A percentile compares a stretch with the other conserved stretches of the same genome.
phyloP scores from a whole-genome alignment of 768 basidiomycete species.

The Kwoniella europaea region DNA sequence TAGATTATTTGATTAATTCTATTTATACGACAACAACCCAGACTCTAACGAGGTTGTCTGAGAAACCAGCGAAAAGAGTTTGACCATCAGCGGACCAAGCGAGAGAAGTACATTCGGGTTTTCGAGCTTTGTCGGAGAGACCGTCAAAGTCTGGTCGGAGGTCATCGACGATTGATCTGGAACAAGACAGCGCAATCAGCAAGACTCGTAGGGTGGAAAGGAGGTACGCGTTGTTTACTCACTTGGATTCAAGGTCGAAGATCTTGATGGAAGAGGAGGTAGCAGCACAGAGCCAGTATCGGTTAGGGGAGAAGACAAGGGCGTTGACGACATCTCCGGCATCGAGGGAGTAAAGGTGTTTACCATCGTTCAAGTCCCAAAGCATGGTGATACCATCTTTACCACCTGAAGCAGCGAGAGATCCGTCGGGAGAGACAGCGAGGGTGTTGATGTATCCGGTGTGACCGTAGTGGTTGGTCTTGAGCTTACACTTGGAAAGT shows the following conservation, averaged over 20 bases:
- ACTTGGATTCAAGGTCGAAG: slow-evolving; percentile 99
- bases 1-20: slow-evolving; percentile 6
- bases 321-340: slow-evolving; percentile 98
- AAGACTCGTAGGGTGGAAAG: background rate
- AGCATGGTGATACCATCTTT: slow-evolving; percentile 99
- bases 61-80: slow-evolving; percentile 95
- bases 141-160: slow-evolving; percentile 93
- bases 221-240: slow-evolving; percentile 57
- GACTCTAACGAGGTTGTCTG: slow-evolving; percentile 77
- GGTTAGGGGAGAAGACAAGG: slow-evolving; percentile 98
- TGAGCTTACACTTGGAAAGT: slow-evolving; percentile 98
- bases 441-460: slow-evolving; percentile 99
- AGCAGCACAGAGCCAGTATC: slow-evolving; percentile 99
- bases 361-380: slow-evolving; percentile 99
- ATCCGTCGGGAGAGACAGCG: slow-evolving; percentile 98
- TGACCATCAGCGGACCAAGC: slow-evolving; percentile 99
- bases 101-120: slow-evolving; percentile 85
- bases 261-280: slow-evolving; percentile 98
- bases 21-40: slow-evolving; percentile 56
- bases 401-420: slow-evolving; percentile 96
- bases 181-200: background rate
- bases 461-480: slow-evolving; percentile 99
- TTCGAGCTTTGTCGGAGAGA: slow-evolving; percentile 64
- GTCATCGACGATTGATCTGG: slow-evolving; percentile 95
- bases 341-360: slow-evolving; percentile 99